phyloP scores from a whole-genome alignment of 1,139 yeast species.

The Diutina scorzettiae region DNA sequence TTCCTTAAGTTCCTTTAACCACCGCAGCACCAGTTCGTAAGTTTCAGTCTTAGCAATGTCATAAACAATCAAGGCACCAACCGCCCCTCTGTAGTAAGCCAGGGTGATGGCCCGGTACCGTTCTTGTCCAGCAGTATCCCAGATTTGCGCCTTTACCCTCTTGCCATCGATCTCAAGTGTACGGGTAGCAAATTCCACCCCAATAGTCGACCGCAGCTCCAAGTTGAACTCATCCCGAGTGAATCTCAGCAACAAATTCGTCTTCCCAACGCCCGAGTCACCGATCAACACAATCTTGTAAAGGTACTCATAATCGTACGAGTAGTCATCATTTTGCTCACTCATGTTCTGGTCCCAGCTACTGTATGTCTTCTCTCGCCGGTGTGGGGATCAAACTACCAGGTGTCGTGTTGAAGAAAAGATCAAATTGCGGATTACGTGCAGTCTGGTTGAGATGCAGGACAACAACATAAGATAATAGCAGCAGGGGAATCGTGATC shows the following conservation, averaged over 20 bases:
- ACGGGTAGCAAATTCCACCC: conserved; percentile 96
- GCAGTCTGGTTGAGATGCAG: no score
- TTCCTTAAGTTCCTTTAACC: conserved; percentile 92
- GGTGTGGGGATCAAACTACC: not conserved
- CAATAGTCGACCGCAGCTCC: conserved; percentile 90
- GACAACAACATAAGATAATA: no score
- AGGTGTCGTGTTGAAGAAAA: not conserved
- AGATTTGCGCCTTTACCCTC: conserved; percentile 92
- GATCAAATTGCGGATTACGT: no score
- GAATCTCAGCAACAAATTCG: conserved; percentile 85
- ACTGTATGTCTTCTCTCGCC: not conserved
- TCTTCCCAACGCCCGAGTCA: conserved; percentile 95
- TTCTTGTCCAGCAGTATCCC: conserved; percentile 99
- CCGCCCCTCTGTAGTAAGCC: conserved; percentile 97
- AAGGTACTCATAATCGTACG: conserved; percentile 89
- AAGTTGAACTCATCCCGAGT: conserved; percentile 92
- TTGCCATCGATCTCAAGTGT: conserved; percentile 92
- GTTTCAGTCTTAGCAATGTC: conserved; percentile 90
- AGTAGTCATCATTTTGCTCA: conserved; percentile 55
- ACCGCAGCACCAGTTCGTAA: conserved; percentile 86
- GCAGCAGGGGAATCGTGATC: no score
- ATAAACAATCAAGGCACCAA: conserved; percentile 91
- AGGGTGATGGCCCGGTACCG: conserved; percentile 95
- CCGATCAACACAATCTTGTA: conserved; percentile 93
- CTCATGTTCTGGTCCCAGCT: conserved; percentile 16